Percentiles rank a stretch among this genome's conserved stretches.
These are phyloP conservation scores for Amesomyces nigricolor DNA, from an alignment of 2,329 filamentous ascomycete genomes.

Conservation along the genomic window DNA sequence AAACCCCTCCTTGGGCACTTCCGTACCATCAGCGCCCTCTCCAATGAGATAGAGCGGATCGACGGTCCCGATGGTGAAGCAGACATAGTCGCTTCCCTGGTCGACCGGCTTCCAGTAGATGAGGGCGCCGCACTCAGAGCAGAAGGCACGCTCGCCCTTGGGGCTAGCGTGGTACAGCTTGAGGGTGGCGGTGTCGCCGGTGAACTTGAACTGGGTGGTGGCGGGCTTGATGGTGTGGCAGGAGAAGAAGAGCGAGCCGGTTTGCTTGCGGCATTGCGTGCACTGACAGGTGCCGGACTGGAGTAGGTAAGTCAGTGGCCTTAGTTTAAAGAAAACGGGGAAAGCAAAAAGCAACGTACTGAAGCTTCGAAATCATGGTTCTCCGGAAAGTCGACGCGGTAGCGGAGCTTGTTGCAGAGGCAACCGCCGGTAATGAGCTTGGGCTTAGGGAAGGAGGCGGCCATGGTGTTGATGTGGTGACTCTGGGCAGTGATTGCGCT, in stretches of 20 bases:
- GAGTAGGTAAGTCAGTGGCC: too few species aligned
- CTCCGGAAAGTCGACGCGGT: slow-evolving; percentile 41
- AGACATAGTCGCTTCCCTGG: slow-evolving; percentile 25
- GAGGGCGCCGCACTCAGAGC: slow-evolving; percentile 43
- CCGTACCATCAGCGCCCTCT: slow-evolving; percentile 25
- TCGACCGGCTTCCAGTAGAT: slow-evolving; percentile 41
- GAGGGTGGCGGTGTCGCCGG: slow-evolving; percentile 31
- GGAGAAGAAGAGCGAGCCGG: slow-evolving; percentile 42
- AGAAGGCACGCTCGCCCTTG: slow-evolving; percentile 42
- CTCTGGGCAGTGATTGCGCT: too few species aligned
- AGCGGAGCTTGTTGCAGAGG: slow-evolving; percentile 46
- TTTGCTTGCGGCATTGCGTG: slow-evolving; percentile 49
- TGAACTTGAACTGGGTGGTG: slow-evolving; percentile 32
- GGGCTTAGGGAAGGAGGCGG: slow-evolving; percentile 30
- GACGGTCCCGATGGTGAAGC: slow-evolving; percentile 40
- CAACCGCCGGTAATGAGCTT: slow-evolving; percentile 44
- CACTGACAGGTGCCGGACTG: slow-evolving; percentile 48
- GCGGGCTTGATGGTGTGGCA: slow-evolving; percentile 34
- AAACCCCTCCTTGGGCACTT: slow-evolving; percentile 29
- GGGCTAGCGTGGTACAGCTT: slow-evolving; percentile 38
- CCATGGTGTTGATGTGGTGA: slow-evolving; percentile 10
- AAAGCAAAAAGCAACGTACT: slow-evolving; percentile 1
- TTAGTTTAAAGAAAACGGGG: neutral
- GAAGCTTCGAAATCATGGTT: slow-evolving; percentile 38
- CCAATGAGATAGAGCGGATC: slow-evolving; percentile 40